Evolutionary conservation across 371 early-diverging fungal species (phyloP), one percentile per base, ranked within the genome.

Genomic region (Rhizopus microsporus): DNA sequence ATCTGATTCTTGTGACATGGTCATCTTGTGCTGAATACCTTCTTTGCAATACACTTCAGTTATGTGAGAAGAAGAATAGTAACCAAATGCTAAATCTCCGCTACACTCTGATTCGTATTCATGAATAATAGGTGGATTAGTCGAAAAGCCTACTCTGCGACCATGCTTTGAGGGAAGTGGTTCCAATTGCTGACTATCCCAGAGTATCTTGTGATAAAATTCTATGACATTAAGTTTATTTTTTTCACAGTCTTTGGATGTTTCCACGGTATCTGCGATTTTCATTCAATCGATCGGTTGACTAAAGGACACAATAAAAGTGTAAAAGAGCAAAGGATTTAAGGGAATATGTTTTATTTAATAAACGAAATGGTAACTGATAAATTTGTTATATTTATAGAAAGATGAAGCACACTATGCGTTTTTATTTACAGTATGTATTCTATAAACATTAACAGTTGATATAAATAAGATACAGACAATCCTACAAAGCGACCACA

Each of bases 21-120:
- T 23, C 23, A 23, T 23, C 23, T 23, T 23, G 23, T 0, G 23
- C 23, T 23, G 23, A 23, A 23, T 23, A 13, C 9, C 2, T 42
- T 42, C 42, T 42, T 42, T 8, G 10, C 5, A 6, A n/a, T 13
- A 42, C 10, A 42, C 1, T n/a, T 42, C 15, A n/a, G 42, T 15
- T 42, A n/a, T 42, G 5, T 42, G 42, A 42, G 15, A 42, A n/a
- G 15, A n/a, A 10, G 42, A 13, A n/a, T n/a, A 15, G 5, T 42
- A 42, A 42, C 15, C n/a, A 2, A 42, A n/a, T 15, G 15, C 1
- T 10, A 13, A n/a, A 42, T 15, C 6, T 15, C 15, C 15, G 42
- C 42, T 50, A 31, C 50, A 43, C 39, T 62, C 63, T 7, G 63
- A 46, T 47, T 62, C 63, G 17, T 62, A 62, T 52, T 62, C 63